Evolutionary conservation across 2,329 filamentous ascomycete species (phyloP), one percentile per base, ranked within the genome.

Genomic region (Cercospora zeae-maydis): DNA sequence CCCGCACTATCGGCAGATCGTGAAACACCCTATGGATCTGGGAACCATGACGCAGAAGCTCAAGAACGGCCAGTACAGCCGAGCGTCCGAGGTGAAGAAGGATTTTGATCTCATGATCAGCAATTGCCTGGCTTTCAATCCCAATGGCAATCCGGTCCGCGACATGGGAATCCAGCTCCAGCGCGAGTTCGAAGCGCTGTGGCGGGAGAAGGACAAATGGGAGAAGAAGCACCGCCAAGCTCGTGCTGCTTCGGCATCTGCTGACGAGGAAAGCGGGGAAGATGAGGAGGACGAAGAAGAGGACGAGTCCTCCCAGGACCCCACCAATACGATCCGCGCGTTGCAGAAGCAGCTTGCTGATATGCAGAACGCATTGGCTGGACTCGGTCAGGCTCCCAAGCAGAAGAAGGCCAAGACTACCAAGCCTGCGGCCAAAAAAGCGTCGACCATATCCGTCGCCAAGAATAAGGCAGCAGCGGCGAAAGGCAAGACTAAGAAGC

Each of bases 21-120:
- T 99, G 79, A 98, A 96, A 81, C 92, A 93, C 75, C 95, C 95
- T 0, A 99, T 98, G 93, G 93, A 99, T 75, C 82, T 97, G 55
- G 82, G 84, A 14, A 96, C 91, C n/a, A 89, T 96, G 73, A 82
- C 85, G 36, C 82, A 83, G 45, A 96, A 96, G 77, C 82, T 97
- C 42, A 86, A 88, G 69, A 82, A 82, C 11, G 92, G 92, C 27
- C 86, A 92, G 61, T 98, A 98, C 73, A 84, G 86, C 68, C 91
- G 84, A 61, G 83, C 91, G 0, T 92, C 92, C 75, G 93, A 97
- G 51, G 92, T 98, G 70, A 90, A 96, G 72, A 84, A 84, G 63
- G 93, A 96, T 72, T 85, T 96, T 59, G 84, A 87, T 54, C 84
- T 92, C 61, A 93, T 98, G 69, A 88, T 97, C 72, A 83, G 86